Conservation (phyloP, 1,284 basidiomycete genomes). For the Austropuccinia psidii region DNA sequence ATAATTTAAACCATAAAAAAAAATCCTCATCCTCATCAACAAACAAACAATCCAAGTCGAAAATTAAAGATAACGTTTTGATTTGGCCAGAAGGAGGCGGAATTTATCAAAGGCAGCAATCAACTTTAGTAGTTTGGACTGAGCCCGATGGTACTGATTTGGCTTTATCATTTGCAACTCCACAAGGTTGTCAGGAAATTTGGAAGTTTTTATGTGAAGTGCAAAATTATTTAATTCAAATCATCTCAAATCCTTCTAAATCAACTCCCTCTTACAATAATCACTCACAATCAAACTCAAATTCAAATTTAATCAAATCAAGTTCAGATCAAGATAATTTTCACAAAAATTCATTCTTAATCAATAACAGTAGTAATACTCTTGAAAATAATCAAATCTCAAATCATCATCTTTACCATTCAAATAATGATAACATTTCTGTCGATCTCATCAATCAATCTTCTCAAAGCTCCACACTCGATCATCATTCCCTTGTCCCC, state of each 20-base stretch:
- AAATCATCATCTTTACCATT: background rate
- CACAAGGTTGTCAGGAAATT: slow-evolving; percentile 89
- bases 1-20: background rate
- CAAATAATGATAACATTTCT: background rate
- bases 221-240: slow-evolving; percentile 62
- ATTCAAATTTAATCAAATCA: background rate
- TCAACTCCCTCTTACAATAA: no score
- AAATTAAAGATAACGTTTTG: background rate
- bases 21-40: slow-evolving; percentile 5
- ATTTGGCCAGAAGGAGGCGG: slow-evolving; percentile 35
- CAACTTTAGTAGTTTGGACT: slow-evolving; percentile 95
- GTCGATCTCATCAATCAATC: slow-evolving; percentile 1
- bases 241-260: slow-evolving; percentile 22
- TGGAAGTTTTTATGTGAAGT: slow-evolving; percentile 96
- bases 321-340: background rate
- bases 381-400: background rate
- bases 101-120: slow-evolving; percentile 36
- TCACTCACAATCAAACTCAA: slow-evolving; percentile 24
- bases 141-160: slow-evolving; percentile 90
- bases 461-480: background rate
- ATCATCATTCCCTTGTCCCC: background rate
- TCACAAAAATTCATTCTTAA: no score
- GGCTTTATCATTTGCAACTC: slow-evolving; percentile 93
- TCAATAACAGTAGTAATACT: no score
- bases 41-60: background rate